phyloP scores from a whole-genome alignment of 805 yeast species.

The Pichia nanzhaoensis region DNA sequence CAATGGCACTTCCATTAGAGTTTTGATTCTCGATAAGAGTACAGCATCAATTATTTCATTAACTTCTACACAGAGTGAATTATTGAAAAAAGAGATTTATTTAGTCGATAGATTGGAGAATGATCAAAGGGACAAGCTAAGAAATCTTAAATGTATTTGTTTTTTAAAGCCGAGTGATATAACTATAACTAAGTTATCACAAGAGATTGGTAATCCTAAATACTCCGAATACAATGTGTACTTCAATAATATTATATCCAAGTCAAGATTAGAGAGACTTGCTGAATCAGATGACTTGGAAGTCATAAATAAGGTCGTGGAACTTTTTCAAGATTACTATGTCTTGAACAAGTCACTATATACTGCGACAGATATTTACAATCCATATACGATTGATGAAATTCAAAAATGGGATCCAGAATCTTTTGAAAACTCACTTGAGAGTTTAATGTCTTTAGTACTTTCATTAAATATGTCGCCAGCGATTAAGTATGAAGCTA shows the following conservation, averaged over 20 bases:
- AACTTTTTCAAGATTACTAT: constrained; percentile 77
- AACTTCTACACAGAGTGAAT: constrained; percentile 79
- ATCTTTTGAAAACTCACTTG: constrained; percentile 35
- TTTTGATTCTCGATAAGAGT: constrained; percentile 67
- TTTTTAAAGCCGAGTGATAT: constrained; percentile 69
- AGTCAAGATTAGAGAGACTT: constrained; percentile 72
- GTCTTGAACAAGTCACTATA: constrained; percentile 64
- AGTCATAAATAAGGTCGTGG: constrained; percentile 67
- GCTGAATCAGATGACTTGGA: constrained; percentile 92
- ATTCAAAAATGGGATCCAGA: constrained; percentile 41
- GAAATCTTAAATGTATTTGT: constrained; percentile 75
- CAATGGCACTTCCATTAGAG: constrained; percentile 43
- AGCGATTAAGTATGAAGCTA: constrained; percentile 66
- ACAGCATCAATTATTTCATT: constrained; percentile 86
- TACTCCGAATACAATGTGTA: constrained; percentile 72
- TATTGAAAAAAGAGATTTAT: constrained; percentile 78
- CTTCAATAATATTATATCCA: constrained; percentile 70
- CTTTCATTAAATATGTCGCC: constrained; percentile 76
- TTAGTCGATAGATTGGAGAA: constrained; percentile 69
- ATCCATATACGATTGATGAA: constrained; percentile 19
- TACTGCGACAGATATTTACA: constrained; percentile 27
- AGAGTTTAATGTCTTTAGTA: constrained; percentile 48
- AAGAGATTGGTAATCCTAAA: constrained; percentile 72
- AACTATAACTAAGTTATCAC: constrained; percentile 50
- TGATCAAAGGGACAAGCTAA: constrained; percentile 52